phyloP scores from a whole-genome alignment of 2,329 filamentous ascomycete species.

The Dothistroma septosporum region DNA sequence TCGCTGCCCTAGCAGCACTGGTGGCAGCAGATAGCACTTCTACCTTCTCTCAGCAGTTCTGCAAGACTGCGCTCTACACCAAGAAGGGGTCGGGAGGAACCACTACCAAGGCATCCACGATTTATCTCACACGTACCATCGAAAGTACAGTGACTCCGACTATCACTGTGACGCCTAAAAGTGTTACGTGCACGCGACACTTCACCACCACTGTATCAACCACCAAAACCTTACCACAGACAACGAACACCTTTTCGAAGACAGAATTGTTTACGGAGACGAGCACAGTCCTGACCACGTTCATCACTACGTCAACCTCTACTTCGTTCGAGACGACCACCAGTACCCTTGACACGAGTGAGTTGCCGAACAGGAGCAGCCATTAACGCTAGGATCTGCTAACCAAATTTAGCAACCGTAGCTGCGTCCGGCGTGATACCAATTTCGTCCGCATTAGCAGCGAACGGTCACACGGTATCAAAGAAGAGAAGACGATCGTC shows the following conservation, averaged over 20 bases:
- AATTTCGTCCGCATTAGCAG: slow-evolving; percentile 12
- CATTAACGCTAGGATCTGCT: not conserved
- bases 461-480: slow-evolving; percentile 8
- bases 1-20: not conserved
- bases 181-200: not conserved
- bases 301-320: slow-evolving; percentile 10
- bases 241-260: slow-evolving; percentile 12
- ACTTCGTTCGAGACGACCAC: slow-evolving; percentile 6
- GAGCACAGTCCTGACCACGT: slow-evolving; percentile 10
- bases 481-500: slow-evolving; percentile 5
- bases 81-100: slow-evolving; percentile 3
- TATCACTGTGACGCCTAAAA: not conserved
- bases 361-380: not conserved
- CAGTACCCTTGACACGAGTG: slow-evolving; percentile 12
- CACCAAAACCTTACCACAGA: slow-evolving; percentile 12
- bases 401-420: not conserved
- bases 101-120: slow-evolving; percentile 4
- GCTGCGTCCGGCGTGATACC: slow-evolving; percentile 12
- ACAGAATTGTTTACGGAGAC: slow-evolving; percentile 11
- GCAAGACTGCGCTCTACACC: slow-evolving; percentile 4
- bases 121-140: slow-evolving; percentile 3
- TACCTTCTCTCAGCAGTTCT: slow-evolving; percentile 6
- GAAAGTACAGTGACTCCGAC: not conserved
- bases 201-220: slow-evolving; percentile 3
- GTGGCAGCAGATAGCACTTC: not conserved